Evolutionary conservation across 306 rosid genomes (phyloP).

Genomic region (Malus domestica): ASM211411v1 NC_041801.1:11621501-11622000

Average conservation of each 20-base stretch:
- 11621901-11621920: background rate
- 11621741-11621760: background rate
- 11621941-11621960: background rate
- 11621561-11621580: constrained; percentile 49
- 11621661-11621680: constrained; percentile 76
- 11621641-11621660: constrained; percentile 99
- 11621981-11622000: background rate
- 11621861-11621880: background rate
- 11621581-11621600: constrained; percentile 94
- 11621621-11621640: constrained; percentile 79
- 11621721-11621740: too few relatives aligned
- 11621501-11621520: background rate
- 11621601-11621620: constrained; percentile 79
- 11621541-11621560: background rate
- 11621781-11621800: background rate
- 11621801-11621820: background rate
- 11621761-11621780: background rate
- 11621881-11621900: background rate
- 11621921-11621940: background rate
- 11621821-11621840: background rate
- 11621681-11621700: background rate
- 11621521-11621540: background rate
- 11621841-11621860: background rate
- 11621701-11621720: too few relatives aligned
- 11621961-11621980: background rate